Conservation (phyloP, 495 filamentous ascomycete species). For the Amniculicola lignicola region DNA sequence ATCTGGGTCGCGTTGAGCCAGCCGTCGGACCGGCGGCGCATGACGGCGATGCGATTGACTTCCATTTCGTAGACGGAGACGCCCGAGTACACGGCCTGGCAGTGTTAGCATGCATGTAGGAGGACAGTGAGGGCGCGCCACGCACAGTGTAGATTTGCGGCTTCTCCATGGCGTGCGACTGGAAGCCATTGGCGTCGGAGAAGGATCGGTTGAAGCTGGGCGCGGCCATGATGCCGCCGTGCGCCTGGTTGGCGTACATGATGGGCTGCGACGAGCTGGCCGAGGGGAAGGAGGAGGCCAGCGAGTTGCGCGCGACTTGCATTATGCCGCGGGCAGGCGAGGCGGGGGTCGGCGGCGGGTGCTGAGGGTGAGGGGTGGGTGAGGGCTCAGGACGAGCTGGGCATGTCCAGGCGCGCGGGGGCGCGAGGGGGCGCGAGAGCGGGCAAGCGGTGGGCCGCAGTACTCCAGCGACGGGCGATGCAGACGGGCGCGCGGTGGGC, state of each 20-base stretch:
- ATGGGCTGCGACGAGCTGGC: conserved; percentile 22
- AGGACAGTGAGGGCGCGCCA: conserved; percentile 1
- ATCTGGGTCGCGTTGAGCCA: conserved; percentile 49
- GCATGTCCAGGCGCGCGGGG: conserved; percentile 5
- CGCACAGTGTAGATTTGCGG: conserved; percentile 77
- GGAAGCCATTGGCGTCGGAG: conserved; percentile 51
- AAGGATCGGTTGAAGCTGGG: conserved; percentile 42
- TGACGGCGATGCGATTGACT: conserved; percentile 83
- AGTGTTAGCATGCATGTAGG: conserved; percentile 3
- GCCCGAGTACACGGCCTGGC: conserved; percentile 87
- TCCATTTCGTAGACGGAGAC: conserved; percentile 97
- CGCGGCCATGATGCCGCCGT: conserved; percentile 24
- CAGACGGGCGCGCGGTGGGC: neutral
- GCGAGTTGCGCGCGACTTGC: conserved; percentile 33
- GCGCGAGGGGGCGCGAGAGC: neutral
- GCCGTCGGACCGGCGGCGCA: conserved; percentile 74
- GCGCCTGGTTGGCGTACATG: conserved; percentile 33
- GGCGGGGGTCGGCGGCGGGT: neutral
- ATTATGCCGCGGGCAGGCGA: conserved; percentile 23
- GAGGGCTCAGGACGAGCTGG: neutral
- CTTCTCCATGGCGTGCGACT: conserved; percentile 53
- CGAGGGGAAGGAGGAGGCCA: conserved; percentile 33
- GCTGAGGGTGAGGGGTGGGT: neutral
- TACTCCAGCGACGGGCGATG: neutral
- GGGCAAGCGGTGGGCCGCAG: neutral